Conservation (phyloP, 2,329 filamentous ascomycete species). For the Clonostachys chloroleuca region DNA sequence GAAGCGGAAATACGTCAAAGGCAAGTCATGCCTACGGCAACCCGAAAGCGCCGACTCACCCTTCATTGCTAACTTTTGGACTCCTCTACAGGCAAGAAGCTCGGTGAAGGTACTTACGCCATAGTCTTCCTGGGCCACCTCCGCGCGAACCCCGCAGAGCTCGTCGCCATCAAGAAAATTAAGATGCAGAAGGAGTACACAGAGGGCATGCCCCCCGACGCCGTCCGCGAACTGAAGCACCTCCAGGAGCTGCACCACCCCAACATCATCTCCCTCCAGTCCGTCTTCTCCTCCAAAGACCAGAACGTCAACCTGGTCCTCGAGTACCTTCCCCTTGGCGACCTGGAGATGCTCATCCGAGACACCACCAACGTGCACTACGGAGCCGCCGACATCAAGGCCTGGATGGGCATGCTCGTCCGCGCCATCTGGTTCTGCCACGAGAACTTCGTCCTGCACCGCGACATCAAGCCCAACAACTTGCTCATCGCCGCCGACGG, state of each 20-base stretch:
- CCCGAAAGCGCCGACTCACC: neutral
- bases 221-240: constrained; percentile 92
- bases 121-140: constrained; percentile 89
- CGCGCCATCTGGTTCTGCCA: constrained; percentile 96
- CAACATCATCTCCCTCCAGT: constrained; percentile 89
- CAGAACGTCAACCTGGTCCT: constrained; percentile 95
- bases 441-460: constrained; percentile 87
- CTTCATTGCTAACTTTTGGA: neutral
- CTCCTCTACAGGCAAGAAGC: constrained; percentile 63
- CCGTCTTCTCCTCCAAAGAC: constrained; percentile 93
- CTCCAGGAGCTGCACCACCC: constrained; percentile 91
- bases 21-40: constrained; percentile 30
- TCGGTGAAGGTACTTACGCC: constrained; percentile 96
- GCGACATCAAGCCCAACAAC: constrained; percentile 99
- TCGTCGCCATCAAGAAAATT: constrained; percentile 92
- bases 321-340: constrained; percentile 88
- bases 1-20: constrained; percentile 87
- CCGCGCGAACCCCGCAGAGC: constrained; percentile 62
- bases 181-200: constrained; percentile 81
- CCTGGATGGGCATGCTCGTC: constrained; percentile 97
- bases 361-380: constrained; percentile 77
- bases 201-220: constrained; percentile 91
- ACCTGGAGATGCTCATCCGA: constrained; percentile 91
- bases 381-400: constrained; percentile 86
- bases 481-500: constrained; percentile 89